Percentiles rank a stretch among this genome's conserved stretches.
Evolutionary conservation across 768 basidiomycete species (phyloP).

Genomic region (Hygrophorus pudorinus): DNA sequence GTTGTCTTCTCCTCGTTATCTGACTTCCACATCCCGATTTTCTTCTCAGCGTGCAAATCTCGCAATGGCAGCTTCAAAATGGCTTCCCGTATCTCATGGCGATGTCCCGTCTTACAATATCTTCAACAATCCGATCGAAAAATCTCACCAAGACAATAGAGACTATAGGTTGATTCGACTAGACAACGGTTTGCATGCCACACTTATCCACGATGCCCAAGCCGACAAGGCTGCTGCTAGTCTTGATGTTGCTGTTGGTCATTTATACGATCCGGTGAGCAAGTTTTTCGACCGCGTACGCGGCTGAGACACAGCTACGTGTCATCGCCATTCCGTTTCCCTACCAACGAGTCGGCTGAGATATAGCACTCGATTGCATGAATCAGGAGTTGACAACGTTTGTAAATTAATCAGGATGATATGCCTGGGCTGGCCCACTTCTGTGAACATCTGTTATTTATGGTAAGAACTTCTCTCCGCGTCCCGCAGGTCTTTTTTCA

Average conservation of each 20-base stretch:
- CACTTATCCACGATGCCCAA: slow-evolving; percentile 71
- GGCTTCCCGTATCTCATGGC: neutral
- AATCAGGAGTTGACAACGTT: too few species aligned
- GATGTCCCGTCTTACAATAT: slow-evolving; percentile 36
- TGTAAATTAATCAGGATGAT: slow-evolving; percentile 43
- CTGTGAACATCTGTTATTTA: slow-evolving; percentile 93
- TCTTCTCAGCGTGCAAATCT: too few species aligned
- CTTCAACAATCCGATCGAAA: slow-evolving; percentile 52
- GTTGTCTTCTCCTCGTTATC: too few species aligned
- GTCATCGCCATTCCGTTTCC: slow-evolving; percentile 5
- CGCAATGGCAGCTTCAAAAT: slow-evolving; percentile 1
- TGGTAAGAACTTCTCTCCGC: slow-evolving; percentile 43
- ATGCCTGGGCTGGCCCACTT: slow-evolving; percentile 93
- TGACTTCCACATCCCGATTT: too few species aligned
- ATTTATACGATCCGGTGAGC: slow-evolving; percentile 80
- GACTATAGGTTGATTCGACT: slow-evolving; percentile 65
- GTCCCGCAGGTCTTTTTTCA: neutral
- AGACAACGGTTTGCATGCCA: slow-evolving; percentile 80
- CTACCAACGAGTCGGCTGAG: neutral
- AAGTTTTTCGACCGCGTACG: too few species aligned
- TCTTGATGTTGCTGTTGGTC: slow-evolving; percentile 90
- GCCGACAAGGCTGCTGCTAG: slow-evolving; percentile 94
- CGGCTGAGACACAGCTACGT: slow-evolving; percentile 27
- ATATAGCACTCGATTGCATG: too few species aligned
- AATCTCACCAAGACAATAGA: slow-evolving; percentile 70